phyloP scores from a whole-genome alignment of 2,329 filamentous ascomycete genomes.

The Monosporascus cannonballus region DNA sequence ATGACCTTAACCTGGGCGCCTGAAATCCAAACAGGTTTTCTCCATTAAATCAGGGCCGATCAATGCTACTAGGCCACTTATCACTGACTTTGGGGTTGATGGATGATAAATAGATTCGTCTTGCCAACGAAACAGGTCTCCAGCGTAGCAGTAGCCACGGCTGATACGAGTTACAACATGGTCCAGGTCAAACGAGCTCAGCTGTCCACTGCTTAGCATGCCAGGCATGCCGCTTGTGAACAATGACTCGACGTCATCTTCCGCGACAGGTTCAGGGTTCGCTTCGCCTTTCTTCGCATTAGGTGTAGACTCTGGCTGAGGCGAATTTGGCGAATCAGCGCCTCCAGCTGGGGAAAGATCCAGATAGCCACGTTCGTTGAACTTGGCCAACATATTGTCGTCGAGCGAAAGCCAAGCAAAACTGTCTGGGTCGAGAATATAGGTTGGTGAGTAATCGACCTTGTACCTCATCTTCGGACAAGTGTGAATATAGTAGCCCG shows the following conservation, averaged over 20 bases:
- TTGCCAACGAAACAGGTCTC: slow-evolving; percentile 49
- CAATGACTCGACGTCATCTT: slow-evolving; percentile 30
- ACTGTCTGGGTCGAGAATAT: slow-evolving; percentile 64
- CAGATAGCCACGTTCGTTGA: slow-evolving; percentile 53
- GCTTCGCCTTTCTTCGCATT: slow-evolving; percentile 7
- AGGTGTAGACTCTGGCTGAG: not conserved
- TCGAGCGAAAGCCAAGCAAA: slow-evolving; percentile 58
- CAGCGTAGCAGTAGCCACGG: slow-evolving; percentile 15
- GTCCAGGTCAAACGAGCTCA: slow-evolving; percentile 52
- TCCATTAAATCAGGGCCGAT: slow-evolving; percentile 55
- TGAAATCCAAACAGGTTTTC: slow-evolving; percentile 54
- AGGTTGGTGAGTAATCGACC: slow-evolving; percentile 69
- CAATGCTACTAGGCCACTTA: slow-evolving; percentile 63
- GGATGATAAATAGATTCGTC: slow-evolving; percentile 42
- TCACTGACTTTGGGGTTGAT: slow-evolving; percentile 50
- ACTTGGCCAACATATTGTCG: slow-evolving; percentile 39
- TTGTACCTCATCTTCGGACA: slow-evolving; percentile 85
- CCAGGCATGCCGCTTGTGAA: slow-evolving; percentile 63
- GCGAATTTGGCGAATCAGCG: not conserved
- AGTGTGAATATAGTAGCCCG: slow-evolving; percentile 73
- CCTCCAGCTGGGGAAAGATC: slow-evolving; percentile 31
- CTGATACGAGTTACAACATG: slow-evolving; percentile 48
- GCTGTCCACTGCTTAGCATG: slow-evolving; percentile 47
- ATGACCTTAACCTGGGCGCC: not conserved
- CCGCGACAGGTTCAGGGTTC: not conserved